phyloP scores from a whole-genome alignment of 768 basidiomycete genomes.

The Phaeolepiota aurea region DNA sequence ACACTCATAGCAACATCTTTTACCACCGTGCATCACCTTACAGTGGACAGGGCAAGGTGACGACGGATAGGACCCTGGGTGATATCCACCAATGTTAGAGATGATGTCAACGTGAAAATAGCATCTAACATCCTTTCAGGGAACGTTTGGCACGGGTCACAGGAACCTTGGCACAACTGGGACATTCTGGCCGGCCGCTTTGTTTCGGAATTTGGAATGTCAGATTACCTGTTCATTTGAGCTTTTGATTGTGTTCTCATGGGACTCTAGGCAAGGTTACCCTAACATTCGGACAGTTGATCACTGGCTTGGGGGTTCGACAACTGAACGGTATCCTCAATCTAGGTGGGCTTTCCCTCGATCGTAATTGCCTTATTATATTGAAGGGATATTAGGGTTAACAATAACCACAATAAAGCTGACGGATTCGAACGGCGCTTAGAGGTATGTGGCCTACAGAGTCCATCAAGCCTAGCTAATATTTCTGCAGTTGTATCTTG shows the following conservation, averaged over 20 bases:
- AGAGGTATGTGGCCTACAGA: slow-evolving; percentile 41
- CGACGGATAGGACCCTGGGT: slow-evolving; percentile 69
- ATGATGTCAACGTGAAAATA: neutral
- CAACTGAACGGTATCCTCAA: slow-evolving; percentile 75
- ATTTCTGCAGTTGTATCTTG: slow-evolving; percentile 62
- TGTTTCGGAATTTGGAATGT: slow-evolving; percentile 95
- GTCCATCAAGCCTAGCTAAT: neutral
- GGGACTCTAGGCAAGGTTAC: slow-evolving; percentile 63
- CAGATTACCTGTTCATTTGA: slow-evolving; percentile 12
- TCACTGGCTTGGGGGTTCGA: slow-evolving; percentile 76
- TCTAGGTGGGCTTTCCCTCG: slow-evolving; percentile 49
- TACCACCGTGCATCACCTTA: slow-evolving; percentile 90
- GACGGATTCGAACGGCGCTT: slow-evolving; percentile 77
- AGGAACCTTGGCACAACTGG: slow-evolving; percentile 94
- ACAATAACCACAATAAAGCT: slow-evolving; percentile 88
- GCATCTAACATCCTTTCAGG: slow-evolving; percentile 24
- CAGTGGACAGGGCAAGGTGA: slow-evolving; percentile 66
- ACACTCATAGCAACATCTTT: slow-evolving; percentile 50
- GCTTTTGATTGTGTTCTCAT: neutral
- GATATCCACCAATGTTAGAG: slow-evolving; percentile 85
- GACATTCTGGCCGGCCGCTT: slow-evolving; percentile 85
- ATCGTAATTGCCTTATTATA: neutral
- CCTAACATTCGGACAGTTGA: slow-evolving; percentile 87
- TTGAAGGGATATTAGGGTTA: slow-evolving; percentile 31
- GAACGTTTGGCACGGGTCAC: slow-evolving; percentile 94